Percentiles rank a stretch among this genome's conserved stretches.
Conservation (phyloP, 345 rosid species). For the Corchorus capsularis region DNA sequence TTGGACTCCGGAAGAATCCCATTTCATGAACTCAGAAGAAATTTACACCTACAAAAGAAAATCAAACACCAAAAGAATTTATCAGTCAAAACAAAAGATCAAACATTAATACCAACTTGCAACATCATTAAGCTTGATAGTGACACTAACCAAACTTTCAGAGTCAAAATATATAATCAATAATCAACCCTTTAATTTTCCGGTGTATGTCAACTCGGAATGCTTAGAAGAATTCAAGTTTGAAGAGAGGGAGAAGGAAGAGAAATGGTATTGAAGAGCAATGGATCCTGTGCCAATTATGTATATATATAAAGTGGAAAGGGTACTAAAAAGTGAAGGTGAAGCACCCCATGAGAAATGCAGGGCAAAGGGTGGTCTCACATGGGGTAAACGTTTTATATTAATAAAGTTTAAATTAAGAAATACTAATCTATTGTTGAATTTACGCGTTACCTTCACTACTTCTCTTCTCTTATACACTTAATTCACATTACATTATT, state of each 20-base stretch:
- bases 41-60: constrained; percentile 32
- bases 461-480: neutral
- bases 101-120: neutral
- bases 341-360: constrained; percentile 59
- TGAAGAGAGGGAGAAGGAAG: neutral
- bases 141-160: constrained; percentile 23
- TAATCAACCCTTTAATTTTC: no score
- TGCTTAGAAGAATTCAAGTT: neutral
- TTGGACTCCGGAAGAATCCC: constrained; percentile 65
- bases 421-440: constrained; percentile 10
- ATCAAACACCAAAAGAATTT: neutral
- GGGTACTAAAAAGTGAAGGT: constrained; percentile 36
- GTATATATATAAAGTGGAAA: constrained; percentile 28
- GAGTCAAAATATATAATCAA: neutral
- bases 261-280: constrained; percentile 22
- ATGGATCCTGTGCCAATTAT: constrained; percentile 39
- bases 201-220: neutral
- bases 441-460: constrained; percentile 33
- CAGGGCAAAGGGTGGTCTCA: constrained; percentile 50
- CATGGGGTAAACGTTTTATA: constrained; percentile 72
- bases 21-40: constrained; percentile 34
- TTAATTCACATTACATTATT: neutral
- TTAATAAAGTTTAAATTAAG: constrained; percentile 37
- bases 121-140: neutral
- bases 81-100: constrained; percentile 17